Conservation (phyloP, 257 asterid genomes). For the Solanum chmielewskii region DNA sequence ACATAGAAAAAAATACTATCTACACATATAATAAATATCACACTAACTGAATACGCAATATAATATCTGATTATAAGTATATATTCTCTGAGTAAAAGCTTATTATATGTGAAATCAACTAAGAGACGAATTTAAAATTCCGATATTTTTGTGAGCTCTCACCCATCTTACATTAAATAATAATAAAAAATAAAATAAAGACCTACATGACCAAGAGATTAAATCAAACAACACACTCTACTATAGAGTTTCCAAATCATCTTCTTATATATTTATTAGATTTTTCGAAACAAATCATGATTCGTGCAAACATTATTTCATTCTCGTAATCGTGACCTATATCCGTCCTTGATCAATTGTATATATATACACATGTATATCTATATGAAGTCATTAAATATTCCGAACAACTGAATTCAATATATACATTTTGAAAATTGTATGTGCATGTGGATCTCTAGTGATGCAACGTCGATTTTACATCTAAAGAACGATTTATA, state of each 20-base stretch:
- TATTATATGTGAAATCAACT: neutral
- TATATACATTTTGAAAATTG: rapidly evolving
- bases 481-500: neutral
- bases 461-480: neutral
- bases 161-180: no score
- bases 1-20: no score
- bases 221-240: neutral
- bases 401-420: neutral
- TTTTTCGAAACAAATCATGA: neutral
- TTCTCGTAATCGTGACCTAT: rapidly evolving
- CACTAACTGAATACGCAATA: no score
- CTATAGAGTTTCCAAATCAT: neutral
- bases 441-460: neutral
- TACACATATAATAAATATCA: no score
- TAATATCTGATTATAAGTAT: no score
- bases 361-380: neutral
- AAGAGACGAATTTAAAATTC: neutral
- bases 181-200: no score
- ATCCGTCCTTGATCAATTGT: neutral
- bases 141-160: neutral
- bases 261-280: no score
- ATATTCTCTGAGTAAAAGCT: neutral
- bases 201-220: neutral
- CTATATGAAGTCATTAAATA: neutral
- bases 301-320: neutral